Conservation (phyloP, 2,329 filamentous ascomycete genomes). For the Calonectria hongkongensis region DNA sequence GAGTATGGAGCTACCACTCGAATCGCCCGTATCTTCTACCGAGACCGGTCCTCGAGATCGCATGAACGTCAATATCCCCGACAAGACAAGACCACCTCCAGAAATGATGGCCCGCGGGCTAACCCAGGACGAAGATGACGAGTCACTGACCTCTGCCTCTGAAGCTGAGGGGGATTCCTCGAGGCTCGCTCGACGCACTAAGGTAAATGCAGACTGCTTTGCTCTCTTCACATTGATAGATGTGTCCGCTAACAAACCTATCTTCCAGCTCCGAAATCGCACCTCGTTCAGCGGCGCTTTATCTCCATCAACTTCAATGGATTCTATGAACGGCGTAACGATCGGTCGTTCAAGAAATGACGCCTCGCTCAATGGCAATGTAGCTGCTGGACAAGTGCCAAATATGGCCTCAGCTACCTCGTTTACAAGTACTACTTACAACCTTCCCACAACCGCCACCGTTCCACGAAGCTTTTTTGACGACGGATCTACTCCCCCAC, state of each 20-base stretch:
- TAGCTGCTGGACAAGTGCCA: conserved; percentile 64
- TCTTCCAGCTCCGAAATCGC: conserved; percentile 74
- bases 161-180: conserved; percentile 86
- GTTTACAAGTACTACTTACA: conserved; percentile 76
- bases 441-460: conserved; percentile 73
- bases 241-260: conserved; percentile 39
- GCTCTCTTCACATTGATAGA: background rate
- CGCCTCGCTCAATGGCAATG: conserved; percentile 66
- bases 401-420: conserved; percentile 77
- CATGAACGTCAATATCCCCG: conserved; percentile 90
- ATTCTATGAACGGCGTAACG: conserved; percentile 85
- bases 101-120: conserved; percentile 92
- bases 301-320: conserved; percentile 92
- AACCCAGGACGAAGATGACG: conserved; percentile 90
- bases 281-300: conserved; percentile 82
- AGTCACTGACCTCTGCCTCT: conserved; percentile 88
- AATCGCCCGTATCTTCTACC: conserved; percentile 86
- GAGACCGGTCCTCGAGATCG: conserved; percentile 93
- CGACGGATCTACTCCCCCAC: conserved; percentile 84
- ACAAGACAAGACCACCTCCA: conserved; percentile 90
- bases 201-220: conserved; percentile 68
- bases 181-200: conserved; percentile 80
- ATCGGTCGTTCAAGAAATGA: conserved; percentile 75
- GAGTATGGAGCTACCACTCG: conserved; percentile 94
- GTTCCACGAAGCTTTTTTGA: conserved; percentile 93